Conservation (phyloP, 352 stramenopile species). For the Phytopythium sindhum region DNA sequence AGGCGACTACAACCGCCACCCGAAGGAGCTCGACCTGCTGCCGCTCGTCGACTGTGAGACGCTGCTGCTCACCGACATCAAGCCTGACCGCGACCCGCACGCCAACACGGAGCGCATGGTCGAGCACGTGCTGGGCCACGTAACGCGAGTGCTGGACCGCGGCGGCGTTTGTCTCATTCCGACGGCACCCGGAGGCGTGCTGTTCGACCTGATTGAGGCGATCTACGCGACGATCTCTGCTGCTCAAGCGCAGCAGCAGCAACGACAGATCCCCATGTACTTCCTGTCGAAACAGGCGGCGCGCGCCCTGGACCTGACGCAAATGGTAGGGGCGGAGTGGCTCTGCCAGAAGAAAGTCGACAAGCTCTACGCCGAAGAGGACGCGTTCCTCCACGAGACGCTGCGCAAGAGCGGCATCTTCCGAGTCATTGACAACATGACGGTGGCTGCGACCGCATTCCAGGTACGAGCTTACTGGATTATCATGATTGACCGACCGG, state of each 20-base stretch:
- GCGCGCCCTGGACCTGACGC: conserved; percentile 45
- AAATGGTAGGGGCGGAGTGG: conserved; percentile 65
- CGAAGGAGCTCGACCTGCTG: conserved; percentile 75
- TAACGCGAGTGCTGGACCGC: conserved; percentile 60
- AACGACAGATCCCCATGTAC: conserved; percentile 54
- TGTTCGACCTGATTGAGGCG: conserved; percentile 80
- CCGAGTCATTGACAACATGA: conserved; percentile 39
- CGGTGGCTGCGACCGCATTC: conserved; percentile 34
- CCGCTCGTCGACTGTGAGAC: conserved; percentile 77
- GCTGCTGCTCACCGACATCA: conserved; percentile 74
- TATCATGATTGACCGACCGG: not conserved
- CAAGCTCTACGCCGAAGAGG: conserved; percentile 67
- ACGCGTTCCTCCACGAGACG: conserved; percentile 62
- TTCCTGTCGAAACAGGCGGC: conserved; percentile 57
- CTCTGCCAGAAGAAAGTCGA: conserved; percentile 83
- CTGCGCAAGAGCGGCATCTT: conserved; percentile 53
- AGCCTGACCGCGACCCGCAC: conserved; percentile 67
- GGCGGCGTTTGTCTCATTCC: conserved; percentile 70
- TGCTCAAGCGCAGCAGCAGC: conserved; percentile 28
- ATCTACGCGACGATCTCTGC: conserved; percentile 43
- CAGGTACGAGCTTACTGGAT: conserved; percentile 32
- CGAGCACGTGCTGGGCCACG: conserved; percentile 54
- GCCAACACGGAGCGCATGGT: conserved; percentile 68
- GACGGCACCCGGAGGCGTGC: conserved; percentile 47
- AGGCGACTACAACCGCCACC: conserved; percentile 81